Percentiles rank a stretch among this genome's conserved stretches.
These are phyloP conservation scores for Colletotrichum paranaense DNA, from an alignment of 2,329 filamentous ascomycete species.

Conservation along the genomic window DNA sequence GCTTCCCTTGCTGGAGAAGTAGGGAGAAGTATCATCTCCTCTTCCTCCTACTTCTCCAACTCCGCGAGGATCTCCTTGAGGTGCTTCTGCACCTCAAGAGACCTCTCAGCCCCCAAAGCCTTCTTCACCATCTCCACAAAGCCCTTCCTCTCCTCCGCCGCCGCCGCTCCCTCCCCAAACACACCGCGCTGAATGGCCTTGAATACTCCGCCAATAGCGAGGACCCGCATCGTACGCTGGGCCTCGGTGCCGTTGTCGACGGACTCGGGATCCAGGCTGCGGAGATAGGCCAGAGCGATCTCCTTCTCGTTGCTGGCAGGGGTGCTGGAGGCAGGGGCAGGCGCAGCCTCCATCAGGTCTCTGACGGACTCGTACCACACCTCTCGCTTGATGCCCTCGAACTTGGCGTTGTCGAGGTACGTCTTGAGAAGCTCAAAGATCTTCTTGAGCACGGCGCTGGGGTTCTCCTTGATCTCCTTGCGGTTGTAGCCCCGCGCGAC, in stretches of 20 bases:
- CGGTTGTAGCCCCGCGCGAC: slow-evolving; percentile 62
- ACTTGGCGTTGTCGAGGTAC: slow-evolving; percentile 51
- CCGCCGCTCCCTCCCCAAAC: slow-evolving; percentile 47
- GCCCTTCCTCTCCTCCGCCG: slow-evolving; percentile 37
- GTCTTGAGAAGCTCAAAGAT: slow-evolving; percentile 54
- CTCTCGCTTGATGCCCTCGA: slow-evolving; percentile 57
- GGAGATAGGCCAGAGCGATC: slow-evolving; percentile 52
- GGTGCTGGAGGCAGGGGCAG: slow-evolving; percentile 35
- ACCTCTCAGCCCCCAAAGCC: slow-evolving; percentile 55
- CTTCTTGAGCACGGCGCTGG: slow-evolving; percentile 50
- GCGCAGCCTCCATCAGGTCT: slow-evolving; percentile 59
- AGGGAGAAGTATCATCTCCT: neutral
- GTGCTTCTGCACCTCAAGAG: slow-evolving; percentile 57
- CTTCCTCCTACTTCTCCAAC: slow-evolving; percentile 37
- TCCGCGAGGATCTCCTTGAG: slow-evolving; percentile 51
- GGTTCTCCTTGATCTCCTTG: slow-evolving; percentile 48
- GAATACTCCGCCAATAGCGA: slow-evolving; percentile 56
- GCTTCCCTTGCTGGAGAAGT: neutral
- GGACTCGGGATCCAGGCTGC: slow-evolving; percentile 58
- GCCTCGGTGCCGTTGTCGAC: slow-evolving; percentile 61
- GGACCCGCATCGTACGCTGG: slow-evolving; percentile 60
- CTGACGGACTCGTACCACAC: slow-evolving; percentile 63
- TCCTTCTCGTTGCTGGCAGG: slow-evolving; percentile 32
- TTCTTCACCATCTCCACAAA: slow-evolving; percentile 44
- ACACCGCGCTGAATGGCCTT: slow-evolving; percentile 55